Evolutionary conservation across 352 stramenopile genomes (phyloP).

Genomic region (Phytophthora melonis): DNA sequence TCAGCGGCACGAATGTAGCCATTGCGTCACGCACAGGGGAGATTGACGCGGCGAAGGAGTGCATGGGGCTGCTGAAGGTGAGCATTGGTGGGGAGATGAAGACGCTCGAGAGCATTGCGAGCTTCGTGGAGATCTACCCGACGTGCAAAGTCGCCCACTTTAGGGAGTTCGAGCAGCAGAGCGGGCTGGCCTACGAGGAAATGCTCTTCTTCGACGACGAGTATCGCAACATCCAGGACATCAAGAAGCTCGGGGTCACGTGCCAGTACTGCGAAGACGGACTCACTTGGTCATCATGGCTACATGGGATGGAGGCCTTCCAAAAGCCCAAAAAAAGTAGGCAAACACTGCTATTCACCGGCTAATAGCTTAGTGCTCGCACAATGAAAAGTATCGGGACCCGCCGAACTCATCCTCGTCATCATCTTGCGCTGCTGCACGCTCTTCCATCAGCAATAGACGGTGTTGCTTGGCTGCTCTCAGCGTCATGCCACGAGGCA

Average conservation of each 20-base stretch:
- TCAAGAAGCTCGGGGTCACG: conserved; percentile 76
- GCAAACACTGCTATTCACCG: not conserved
- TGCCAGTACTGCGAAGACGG: conserved; percentile 80
- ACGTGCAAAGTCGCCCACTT: conserved; percentile 92
- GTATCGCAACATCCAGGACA: conserved; percentile 76
- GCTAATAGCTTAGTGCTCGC: conserved; percentile 2
- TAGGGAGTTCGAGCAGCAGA: conserved; percentile 84
- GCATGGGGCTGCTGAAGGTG: conserved; percentile 65
- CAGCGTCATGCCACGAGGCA: conserved; percentile 33
- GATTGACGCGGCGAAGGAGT: conserved; percentile 76
- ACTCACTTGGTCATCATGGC: conserved; percentile 65
- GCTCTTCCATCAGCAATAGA: conserved; percentile 40
- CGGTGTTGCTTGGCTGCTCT: conserved; percentile 32
- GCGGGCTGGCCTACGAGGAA: conserved; percentile 89
- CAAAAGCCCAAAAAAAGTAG: conserved; percentile 52
- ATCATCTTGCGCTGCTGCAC: conserved; percentile 9
- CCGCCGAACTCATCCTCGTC: conserved; percentile 7
- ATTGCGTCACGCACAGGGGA: conserved; percentile 77
- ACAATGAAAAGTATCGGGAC: conserved; percentile 9
- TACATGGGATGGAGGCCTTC: conserved; percentile 70
- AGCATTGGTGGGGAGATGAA: conserved; percentile 22
- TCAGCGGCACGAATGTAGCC: conserved; percentile 46
- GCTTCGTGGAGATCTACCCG: conserved; percentile 82
- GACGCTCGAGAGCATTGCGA: conserved; percentile 58
- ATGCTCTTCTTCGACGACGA: conserved; percentile 98